These are phyloP conservation scores for Rubus parviflorus DNA, from an alignment of 306 rosid species.

Conservation along the genomic window DNA sequence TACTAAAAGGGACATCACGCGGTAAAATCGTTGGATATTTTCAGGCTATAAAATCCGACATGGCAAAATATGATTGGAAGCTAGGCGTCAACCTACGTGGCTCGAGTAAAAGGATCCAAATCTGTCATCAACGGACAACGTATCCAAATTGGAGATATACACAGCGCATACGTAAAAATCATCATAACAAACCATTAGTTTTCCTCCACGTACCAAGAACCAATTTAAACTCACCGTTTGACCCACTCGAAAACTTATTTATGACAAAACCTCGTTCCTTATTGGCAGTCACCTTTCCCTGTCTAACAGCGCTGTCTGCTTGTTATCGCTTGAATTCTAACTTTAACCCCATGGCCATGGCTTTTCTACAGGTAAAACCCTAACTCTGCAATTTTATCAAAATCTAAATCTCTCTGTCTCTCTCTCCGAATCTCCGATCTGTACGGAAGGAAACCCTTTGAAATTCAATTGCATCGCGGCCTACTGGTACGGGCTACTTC, in stretches of 20 bases:
- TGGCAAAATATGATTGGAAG: constrained; percentile 45
- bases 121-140: constrained; percentile 1
- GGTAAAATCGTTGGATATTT: constrained; percentile 3
- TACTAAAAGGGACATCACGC: background rate
- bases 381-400: constrained; percentile 40
- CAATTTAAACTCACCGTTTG: background rate
- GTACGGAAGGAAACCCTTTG: constrained; percentile 31
- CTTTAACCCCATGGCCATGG: background rate
- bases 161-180: background rate
- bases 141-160: background rate
- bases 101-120: background rate
- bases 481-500: constrained; percentile 34
- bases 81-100: constrained; percentile 34
- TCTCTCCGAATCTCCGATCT: constrained; percentile 50
- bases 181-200: background rate
- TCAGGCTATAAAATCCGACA: constrained; percentile 22
- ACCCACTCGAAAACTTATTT: background rate
- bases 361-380: constrained; percentile 55
- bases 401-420: constrained; percentile 28
- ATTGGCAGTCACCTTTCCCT: constrained; percentile 30
- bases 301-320: constrained; percentile 2
- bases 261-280: background rate
- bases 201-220: constrained; percentile 23
- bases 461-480: constrained; percentile 29
- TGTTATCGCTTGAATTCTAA: background rate